phyloP scores from a whole-genome alignment of 2,329 filamentous ascomycete species.

The Aspergillus alliaceus region DNA sequence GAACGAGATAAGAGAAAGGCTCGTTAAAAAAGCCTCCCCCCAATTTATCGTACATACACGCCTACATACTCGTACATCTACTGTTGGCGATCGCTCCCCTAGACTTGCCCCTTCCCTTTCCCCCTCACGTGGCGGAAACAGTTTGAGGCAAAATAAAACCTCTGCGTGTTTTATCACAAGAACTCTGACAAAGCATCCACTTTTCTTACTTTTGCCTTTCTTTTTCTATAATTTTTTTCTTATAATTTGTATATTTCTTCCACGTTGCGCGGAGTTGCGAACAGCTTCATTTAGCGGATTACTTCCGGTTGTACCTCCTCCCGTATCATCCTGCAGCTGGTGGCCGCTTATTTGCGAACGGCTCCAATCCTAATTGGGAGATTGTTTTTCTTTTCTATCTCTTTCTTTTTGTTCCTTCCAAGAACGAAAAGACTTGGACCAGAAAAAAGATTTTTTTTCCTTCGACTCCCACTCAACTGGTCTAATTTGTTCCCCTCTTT shows the following conservation, averaged over 20 bases:
- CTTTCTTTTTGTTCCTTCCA: constrained; percentile 1
- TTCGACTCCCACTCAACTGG: neutral
- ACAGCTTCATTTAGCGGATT: constrained; percentile 6
- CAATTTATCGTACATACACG: constrained; percentile 9
- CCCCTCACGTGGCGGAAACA: constrained; percentile 20
- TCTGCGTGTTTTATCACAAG: constrained; percentile 6
- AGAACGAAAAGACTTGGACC: neutral
- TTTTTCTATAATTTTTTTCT: neutral
- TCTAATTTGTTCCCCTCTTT: neutral
- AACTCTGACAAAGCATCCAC: neutral
- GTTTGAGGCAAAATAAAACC: constrained; percentile 8
- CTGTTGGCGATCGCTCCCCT: constrained; percentile 13
- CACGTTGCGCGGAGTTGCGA: neutral
- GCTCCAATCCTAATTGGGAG: constrained; percentile 1
- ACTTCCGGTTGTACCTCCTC: neutral
- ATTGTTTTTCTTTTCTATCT: constrained; percentile 7
- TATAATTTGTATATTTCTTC: neutral
- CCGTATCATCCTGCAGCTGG: neutral
- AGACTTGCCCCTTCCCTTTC: neutral
- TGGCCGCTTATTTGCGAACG: neutral
- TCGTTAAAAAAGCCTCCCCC: constrained; percentile 1
- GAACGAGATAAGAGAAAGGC: constrained; percentile 12
- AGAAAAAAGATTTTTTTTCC: neutral
- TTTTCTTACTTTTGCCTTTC: neutral
- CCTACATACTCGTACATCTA: constrained; percentile 9